Evolutionary conservation across 371 early-diverging fungal genomes (phyloP).

Genomic region (Mortierella sp.): DNA sequence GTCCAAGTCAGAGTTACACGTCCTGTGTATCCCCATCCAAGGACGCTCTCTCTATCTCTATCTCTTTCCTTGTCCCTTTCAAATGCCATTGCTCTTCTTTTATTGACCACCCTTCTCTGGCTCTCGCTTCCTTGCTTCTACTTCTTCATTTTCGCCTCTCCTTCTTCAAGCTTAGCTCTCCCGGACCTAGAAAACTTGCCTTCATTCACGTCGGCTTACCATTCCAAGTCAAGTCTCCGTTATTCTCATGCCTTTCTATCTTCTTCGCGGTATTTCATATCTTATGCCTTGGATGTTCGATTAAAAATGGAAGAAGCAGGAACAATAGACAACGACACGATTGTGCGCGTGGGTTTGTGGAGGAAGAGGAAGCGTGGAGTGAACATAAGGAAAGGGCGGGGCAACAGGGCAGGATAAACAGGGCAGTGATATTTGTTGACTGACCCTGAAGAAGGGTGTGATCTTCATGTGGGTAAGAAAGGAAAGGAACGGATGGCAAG

Average conservation of each 20-base stretch:
- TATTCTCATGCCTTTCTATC: neutral
- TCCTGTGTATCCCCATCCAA: too few species aligned
- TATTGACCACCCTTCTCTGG: neutral
- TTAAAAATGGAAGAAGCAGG: neutral
- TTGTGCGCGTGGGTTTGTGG: neutral
- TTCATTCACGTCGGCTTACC: neutral
- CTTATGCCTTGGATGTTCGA: neutral
- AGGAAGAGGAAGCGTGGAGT: neutral
- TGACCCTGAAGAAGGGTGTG: slow-evolving; percentile 1
- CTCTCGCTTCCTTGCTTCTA: neutral
- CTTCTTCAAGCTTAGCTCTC: neutral
- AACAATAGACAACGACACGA: neutral
- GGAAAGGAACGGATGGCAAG: neutral
- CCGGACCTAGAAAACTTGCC: neutral
- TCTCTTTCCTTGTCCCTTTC: neutral
- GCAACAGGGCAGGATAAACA: too few species aligned
- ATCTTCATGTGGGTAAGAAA: neutral
- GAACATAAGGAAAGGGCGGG: neutral
- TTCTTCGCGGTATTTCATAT: neutral
- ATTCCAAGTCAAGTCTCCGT: neutral
- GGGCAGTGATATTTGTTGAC: neutral
- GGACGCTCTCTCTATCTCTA: too few species aligned
- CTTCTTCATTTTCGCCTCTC: neutral
- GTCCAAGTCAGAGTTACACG: too few species aligned
- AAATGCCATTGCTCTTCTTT: neutral